Evolutionary conservation across 495 filamentous ascomycete genomes (phyloP).

Genomic region (Neurospora sp.): DNA sequence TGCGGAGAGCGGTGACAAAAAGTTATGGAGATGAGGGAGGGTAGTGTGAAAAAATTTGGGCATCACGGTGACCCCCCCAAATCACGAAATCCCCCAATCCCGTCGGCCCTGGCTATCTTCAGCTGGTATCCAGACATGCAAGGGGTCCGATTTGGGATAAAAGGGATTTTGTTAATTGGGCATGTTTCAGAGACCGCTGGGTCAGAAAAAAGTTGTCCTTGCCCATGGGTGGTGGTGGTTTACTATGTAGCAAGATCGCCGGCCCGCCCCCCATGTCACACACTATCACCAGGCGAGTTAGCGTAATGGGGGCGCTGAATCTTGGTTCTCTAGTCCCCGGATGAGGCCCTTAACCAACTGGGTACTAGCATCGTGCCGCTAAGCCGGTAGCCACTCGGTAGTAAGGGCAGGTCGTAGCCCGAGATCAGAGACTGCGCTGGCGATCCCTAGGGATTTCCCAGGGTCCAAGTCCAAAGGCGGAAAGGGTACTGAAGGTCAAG

Average conservation of each 20-base stretch:
- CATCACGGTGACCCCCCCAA: not conserved
- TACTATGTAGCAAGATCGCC: not conserved
- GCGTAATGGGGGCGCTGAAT: not conserved
- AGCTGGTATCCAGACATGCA: constrained; percentile 8
- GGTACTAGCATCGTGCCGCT: not conserved
- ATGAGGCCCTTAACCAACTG: not conserved
- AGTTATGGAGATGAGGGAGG: not conserved
- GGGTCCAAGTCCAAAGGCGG: not conserved
- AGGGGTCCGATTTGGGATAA: constrained; percentile 1
- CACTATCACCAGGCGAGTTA: not conserved
- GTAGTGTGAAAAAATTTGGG: not conserved
- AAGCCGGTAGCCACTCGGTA: not conserved
- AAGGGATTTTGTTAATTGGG: not conserved
- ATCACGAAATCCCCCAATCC: not conserved
- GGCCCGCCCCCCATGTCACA: not conserved
- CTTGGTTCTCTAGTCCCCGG: not conserved
- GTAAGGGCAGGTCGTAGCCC: not conserved
- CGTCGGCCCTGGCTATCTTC: not conserved
- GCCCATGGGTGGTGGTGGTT: not conserved
- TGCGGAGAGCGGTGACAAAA: not conserved
- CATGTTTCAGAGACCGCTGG: not conserved
- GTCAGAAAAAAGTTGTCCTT: not conserved
- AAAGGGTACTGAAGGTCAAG: not conserved
- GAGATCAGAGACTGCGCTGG: not conserved
- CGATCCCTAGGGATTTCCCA: not conserved